Percentiles rank a stretch among this genome's conserved stretches.
These are phyloP conservation scores for Talaromyces rugulosus DNA, from an alignment of 2,329 filamentous ascomycete genomes.

Conservation along the genomic window DNA sequence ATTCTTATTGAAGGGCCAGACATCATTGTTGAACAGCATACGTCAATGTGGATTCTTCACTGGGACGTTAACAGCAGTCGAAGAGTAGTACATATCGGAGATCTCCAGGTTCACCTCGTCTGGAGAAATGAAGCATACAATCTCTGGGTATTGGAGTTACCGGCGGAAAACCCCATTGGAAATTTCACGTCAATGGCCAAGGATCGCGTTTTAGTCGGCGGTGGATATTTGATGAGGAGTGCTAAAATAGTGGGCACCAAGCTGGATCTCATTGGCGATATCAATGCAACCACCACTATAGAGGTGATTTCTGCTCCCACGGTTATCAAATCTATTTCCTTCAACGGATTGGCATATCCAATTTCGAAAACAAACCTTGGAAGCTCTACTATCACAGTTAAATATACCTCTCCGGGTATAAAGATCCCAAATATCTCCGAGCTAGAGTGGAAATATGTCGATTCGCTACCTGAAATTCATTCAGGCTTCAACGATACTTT, in stretches of 20 bases:
- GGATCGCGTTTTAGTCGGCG: slow-evolving; percentile 35
- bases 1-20: slow-evolving; percentile 31
- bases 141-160: slow-evolving; percentile 39
- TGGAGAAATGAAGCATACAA: slow-evolving; percentile 46
- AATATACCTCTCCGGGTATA: slow-evolving; percentile 49
- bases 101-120: slow-evolving; percentile 53
- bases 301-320: slow-evolving; percentile 64
- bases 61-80: slow-evolving; percentile 53
- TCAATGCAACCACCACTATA: slow-evolving; percentile 64
- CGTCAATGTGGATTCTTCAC: slow-evolving; percentile 33
- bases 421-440: slow-evolving; percentile 54
- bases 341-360: slow-evolving; percentile 53
- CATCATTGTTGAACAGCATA: slow-evolving; percentile 19
- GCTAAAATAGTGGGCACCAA: slow-evolving; percentile 52
- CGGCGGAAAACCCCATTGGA: neutral
- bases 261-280: slow-evolving; percentile 63
- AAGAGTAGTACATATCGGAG: slow-evolving; percentile 32
- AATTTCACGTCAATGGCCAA: slow-evolving; percentile 16
- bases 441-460: slow-evolving; percentile 64
- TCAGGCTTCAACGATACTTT: slow-evolving; percentile 61
- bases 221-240: slow-evolving; percentile 38
- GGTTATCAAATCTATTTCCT: slow-evolving; percentile 52
- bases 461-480: slow-evolving; percentile 66
- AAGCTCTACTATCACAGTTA: slow-evolving; percentile 49
- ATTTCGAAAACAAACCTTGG: slow-evolving; percentile 43